Percentiles rank a stretch among this genome's conserved stretches.
Evolutionary conservation across 2,329 filamentous ascomycete species (phyloP).

Genomic region (Xenoacremonium recifei): DNA sequence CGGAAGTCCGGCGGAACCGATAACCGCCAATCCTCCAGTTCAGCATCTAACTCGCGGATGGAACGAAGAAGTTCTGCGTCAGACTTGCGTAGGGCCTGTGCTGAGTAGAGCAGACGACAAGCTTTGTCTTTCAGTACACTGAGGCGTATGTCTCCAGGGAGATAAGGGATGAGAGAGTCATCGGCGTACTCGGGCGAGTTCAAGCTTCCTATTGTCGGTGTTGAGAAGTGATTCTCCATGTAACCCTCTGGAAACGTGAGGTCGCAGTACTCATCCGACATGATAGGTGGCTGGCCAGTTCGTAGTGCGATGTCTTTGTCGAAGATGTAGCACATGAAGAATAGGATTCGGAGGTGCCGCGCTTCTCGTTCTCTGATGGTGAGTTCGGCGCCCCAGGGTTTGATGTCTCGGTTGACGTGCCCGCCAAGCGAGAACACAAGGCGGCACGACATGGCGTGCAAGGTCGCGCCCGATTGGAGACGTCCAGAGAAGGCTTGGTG

Average conservation of each 20-base stretch:
- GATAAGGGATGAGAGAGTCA: constrained; percentile 28
- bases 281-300: constrained; percentile 50
- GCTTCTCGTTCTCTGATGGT: constrained; percentile 25
- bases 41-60: constrained; percentile 56
- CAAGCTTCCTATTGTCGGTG: constrained; percentile 1
- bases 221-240: constrained; percentile 18
- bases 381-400: constrained; percentile 7
- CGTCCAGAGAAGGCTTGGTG: constrained; percentile 46
- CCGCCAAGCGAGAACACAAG: constrained; percentile 49
- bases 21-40: constrained; percentile 53
- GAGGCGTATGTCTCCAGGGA: constrained; percentile 47
- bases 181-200: neutral
- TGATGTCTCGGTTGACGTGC: constrained; percentile 30
- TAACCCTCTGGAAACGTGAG: constrained; percentile 24
- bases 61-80: constrained; percentile 53
- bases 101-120: constrained; percentile 48
- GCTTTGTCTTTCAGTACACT: constrained; percentile 51
- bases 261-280: constrained; percentile 40
- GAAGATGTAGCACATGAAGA: constrained; percentile 54
- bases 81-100: constrained; percentile 44
- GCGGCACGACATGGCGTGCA: constrained; percentile 44
- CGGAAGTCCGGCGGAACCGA: constrained; percentile 44
- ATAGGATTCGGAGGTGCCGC: constrained; percentile 40
- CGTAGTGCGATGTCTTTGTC: constrained; percentile 57
- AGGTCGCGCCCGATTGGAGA: constrained; percentile 43